Percentiles rank a stretch among this genome's conserved stretches.
These are phyloP conservation scores for Prunus persica DNA, from an alignment of 306 rosid genomes.

Conservation along the genomic window Prunus_persica_NCBIv2 NC_034011.1:3749001-3749500, in stretches of 20 bases:
- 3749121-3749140: conserved; percentile 78
- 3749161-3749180: not conserved
- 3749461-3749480: not conserved
- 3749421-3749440: conserved; percentile 11
- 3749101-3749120: conserved; percentile 81
- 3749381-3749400: conserved; percentile 83
- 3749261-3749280: conserved; percentile 51
- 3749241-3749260: conserved; percentile 81
- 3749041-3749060: conserved; percentile 22
- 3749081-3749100: conserved; percentile 87
- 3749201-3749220: conserved; percentile 46
- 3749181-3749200: not conserved
- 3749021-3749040: not conserved
- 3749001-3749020: not conserved
- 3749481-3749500: not conserved
- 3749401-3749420: conserved; percentile 39
- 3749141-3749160: not conserved
- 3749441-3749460: not conserved
- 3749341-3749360: conserved; percentile 57
- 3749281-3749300: conserved; percentile 12
- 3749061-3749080: conserved; percentile 82
- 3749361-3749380: conserved; percentile 84
- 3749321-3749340: conserved; percentile 7
- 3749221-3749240: conserved; percentile 78
- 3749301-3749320: conserved; percentile 1